Evolutionary conservation across 148 eudicot species (phyloP), one percentile per base, ranked within the genome.

Genomic region (Nepenthes gracilis): DNA sequence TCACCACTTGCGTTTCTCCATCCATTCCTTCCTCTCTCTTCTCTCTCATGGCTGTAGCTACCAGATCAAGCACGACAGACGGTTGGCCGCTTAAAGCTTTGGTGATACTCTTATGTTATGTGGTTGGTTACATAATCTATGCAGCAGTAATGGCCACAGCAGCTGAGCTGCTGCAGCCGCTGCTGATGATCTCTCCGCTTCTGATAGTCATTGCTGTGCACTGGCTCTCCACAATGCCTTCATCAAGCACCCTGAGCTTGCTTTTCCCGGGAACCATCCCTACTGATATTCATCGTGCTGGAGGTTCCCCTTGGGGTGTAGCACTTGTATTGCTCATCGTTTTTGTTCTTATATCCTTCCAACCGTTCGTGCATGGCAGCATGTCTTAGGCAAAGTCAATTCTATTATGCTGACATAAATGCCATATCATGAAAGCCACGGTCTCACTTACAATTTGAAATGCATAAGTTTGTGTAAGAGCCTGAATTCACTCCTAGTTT

Each of bases 281-380:
- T 10, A 62, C 32, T 38, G 80, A 62, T 53, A 68, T 71, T 60
- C 72, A 71, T 53, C 61, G 79, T 4, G 75, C 75, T 34, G 75
- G 80, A 1, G 75, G 70, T 2, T 76, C 80, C 2, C 72, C 80
- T 9, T 76, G 80, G 80, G 80, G 80, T 43, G 55, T 76, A 15
- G 72, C 73, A 5, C 32, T 68, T 57, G 52, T 76, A 15, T 62
- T 76, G 23, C 40, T 75, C 40, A 38, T 64, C 43, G 60, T 67
- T 4, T 67, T 63, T 56, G 12, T 76, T 60, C 68, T 71, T 13
- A 67, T 76, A 1, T 54, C 47, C 14, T 70, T 52, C 62, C 64
- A 64, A 9, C 60, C 73, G 3, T 63, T 54, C 38, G 49, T 56
- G 14, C 47, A 63, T 38, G 68, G 53, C 45, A 40, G 23, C 23